Percentiles rank a stretch among this genome's conserved stretches.
These are phyloP conservation scores for Stachybotrys elegans DNA, from an alignment of 2,329 filamentous ascomycete species.

Conservation along the genomic window DNA sequence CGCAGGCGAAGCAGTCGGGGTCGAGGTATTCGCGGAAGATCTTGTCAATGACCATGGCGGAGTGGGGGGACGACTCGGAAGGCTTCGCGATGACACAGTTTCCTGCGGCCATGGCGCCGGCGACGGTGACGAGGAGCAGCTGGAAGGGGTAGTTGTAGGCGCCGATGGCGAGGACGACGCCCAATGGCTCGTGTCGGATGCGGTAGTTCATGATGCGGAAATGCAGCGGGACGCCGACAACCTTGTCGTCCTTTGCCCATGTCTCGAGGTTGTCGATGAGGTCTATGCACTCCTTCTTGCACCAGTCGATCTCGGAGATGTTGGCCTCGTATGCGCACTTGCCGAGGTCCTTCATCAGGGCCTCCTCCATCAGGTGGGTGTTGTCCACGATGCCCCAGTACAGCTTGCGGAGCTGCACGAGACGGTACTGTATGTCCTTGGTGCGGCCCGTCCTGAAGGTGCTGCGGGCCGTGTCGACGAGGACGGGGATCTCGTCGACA, in stretches of 20 bases:
- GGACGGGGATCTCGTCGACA: constrained; percentile 59
- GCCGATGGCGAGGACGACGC: constrained; percentile 78
- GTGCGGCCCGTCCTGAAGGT: constrained; percentile 79
- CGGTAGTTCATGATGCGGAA: constrained; percentile 67
- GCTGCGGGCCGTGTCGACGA: constrained; percentile 55
- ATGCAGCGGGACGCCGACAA: constrained; percentile 62
- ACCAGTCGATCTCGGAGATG: constrained; percentile 71
- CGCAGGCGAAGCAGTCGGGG: constrained; percentile 64
- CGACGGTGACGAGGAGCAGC: constrained; percentile 69
- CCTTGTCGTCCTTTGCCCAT: constrained; percentile 78
- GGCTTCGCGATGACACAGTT: constrained; percentile 91
- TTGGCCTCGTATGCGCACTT: constrained; percentile 73
- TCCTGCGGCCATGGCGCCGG: constrained; percentile 88
- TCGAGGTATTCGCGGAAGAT: constrained; percentile 75
- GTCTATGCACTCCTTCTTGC: constrained; percentile 76
- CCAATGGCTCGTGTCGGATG: constrained; percentile 83
- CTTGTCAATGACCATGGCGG: constrained; percentile 74
- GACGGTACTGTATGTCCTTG: constrained; percentile 73
- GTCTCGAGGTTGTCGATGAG: constrained; percentile 71
- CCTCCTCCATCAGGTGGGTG: constrained; percentile 65
- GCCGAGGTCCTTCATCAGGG: constrained; percentile 70
- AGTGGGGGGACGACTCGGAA: constrained; percentile 72
- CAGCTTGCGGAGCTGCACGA: constrained; percentile 83
- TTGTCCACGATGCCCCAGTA: constrained; percentile 91
- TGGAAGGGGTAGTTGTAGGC: constrained; percentile 93